A percentile compares a stretch with the other conserved stretches of the same genome.
Evolutionary conservation across 2,329 filamentous ascomycete genomes (phyloP).

Genomic region (Aspergillus sergii): DNA sequence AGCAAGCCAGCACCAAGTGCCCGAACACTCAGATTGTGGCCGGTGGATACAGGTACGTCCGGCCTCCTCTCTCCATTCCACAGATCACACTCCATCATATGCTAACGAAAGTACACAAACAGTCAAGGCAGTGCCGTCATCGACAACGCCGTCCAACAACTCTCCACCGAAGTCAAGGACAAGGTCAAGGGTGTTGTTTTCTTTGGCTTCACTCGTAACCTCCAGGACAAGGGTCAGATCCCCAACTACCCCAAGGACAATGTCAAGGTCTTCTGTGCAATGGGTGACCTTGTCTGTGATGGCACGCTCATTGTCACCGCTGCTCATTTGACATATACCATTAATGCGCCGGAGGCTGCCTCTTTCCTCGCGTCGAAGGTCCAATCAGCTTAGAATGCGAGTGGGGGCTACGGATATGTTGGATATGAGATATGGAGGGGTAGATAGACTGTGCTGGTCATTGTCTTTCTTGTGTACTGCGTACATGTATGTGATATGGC

Average conservation of each 20-base stretch:
- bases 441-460: constrained; percentile 1
- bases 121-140: constrained; percentile 50
- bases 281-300: constrained; percentile 21
- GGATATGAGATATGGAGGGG: background rate
- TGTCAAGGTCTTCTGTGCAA: constrained; percentile 21
- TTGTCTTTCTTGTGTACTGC: background rate
- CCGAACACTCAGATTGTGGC: constrained; percentile 48
- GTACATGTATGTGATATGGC: background rate
- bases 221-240: constrained; percentile 20
- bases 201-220: constrained; percentile 38
- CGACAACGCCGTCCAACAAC: constrained; percentile 42
- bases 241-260: constrained; percentile 22
- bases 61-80: no score
- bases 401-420: background rate
- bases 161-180: constrained; percentile 25
- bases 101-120: constrained; percentile 19
- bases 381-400: background rate
- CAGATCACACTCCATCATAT: background rate
- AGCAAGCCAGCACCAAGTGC: constrained; percentile 46
- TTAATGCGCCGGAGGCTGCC: constrained; percentile 17
- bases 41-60: constrained; percentile 46
- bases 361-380: constrained; percentile 16
- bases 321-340: constrained; percentile 18
- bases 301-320: constrained; percentile 21
- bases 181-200: constrained; percentile 46